phyloP scores from a whole-genome alignment of 2,329 filamentous ascomycete species.

The Nigrospora oryzae region DNA sequence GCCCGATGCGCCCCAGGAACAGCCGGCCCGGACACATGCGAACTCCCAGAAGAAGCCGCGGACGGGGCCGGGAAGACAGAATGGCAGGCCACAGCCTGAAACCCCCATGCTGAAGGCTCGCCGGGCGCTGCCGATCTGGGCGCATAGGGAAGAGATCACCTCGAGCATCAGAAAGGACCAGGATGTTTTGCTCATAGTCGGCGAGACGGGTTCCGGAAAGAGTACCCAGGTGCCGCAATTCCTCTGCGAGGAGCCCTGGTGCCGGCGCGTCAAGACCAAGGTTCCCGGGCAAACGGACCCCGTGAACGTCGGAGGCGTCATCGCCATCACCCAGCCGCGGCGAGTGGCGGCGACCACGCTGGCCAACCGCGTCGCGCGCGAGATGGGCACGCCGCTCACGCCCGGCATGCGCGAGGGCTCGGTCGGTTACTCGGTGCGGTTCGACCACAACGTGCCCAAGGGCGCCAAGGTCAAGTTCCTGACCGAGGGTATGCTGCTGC shows the following conservation, averaged over 20 bases:
- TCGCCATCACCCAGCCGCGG: slow-evolving; percentile 90
- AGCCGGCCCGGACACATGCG: not conserved
- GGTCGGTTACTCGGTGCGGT: slow-evolving; percentile 92
- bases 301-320: slow-evolving; percentile 61
- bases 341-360: slow-evolving; percentile 89
- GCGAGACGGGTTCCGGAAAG: slow-evolving; percentile 94
- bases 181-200: slow-evolving; percentile 69
- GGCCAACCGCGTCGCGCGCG: slow-evolving; percentile 78
- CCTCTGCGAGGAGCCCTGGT: slow-evolving; percentile 72
- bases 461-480: slow-evolving; percentile 87
- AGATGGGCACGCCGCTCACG: slow-evolving; percentile 50
- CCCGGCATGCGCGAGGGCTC: slow-evolving; percentile 30
- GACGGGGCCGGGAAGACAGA: not conserved
- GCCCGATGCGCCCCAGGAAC: not conserved
- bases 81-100: slow-evolving; percentile 4
- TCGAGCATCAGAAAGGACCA: slow-evolving; percentile 54
- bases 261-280: slow-evolving; percentile 48
- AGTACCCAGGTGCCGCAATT: slow-evolving; percentile 96
- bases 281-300: slow-evolving; percentile 31
- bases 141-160: slow-evolving; percentile 62
- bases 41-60: not conserved
- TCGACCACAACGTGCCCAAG: slow-evolving; percentile 77
- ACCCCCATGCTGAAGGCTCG: slow-evolving; percentile 33
- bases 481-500: slow-evolving; percentile 91
- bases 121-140: slow-evolving; percentile 73